A percentile compares a stretch with the other conserved stretches of the same genome.
Evolutionary conservation across 306 rosid genomes (phyloP).

Genomic region (cucumber (Cucumis sativus)): DNA sequence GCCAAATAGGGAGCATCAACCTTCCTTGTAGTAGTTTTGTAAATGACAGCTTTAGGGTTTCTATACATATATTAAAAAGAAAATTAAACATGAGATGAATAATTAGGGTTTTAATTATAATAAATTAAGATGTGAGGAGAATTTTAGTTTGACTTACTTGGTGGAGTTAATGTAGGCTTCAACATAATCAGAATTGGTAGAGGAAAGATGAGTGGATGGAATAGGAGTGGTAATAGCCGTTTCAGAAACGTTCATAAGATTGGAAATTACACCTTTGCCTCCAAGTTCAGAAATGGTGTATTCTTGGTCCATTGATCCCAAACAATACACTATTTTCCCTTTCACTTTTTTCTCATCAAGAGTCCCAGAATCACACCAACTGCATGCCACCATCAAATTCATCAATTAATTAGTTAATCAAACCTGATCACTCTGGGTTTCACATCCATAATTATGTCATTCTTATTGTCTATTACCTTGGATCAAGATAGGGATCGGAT

Average conservation of each 20-base stretch:
- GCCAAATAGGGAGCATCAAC: conserved; percentile 51
- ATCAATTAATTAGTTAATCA: too few relatives aligned
- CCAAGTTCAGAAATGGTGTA: conserved; percentile 21
- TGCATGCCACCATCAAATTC: not conserved
- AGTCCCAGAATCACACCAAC: conserved; percentile 51
- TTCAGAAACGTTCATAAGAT: not conserved
- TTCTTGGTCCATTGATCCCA: conserved; percentile 31
- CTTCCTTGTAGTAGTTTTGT: conserved; percentile 21
- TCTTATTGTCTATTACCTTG: conserved; percentile 18
- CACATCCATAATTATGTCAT: too few relatives aligned
- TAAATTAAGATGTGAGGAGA: too few relatives aligned
- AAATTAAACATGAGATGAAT: too few relatives aligned
- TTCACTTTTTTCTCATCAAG: conserved; percentile 32
- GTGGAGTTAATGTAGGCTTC: conserved; percentile 55
- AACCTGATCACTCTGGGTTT: too few relatives aligned
- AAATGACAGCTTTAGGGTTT: conserved; percentile 45
- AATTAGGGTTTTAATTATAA: too few relatives aligned
- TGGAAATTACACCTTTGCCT: conserved; percentile 45
- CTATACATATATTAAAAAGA: conserved; percentile 15
- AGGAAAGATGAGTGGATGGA: conserved; percentile 32
- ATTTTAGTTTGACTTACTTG: conserved; percentile 16
- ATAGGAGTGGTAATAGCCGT: conserved; percentile 25
- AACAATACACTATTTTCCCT: conserved; percentile 59
- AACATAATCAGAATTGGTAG: conserved; percentile 22
- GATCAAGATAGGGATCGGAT: conserved; percentile 6